Conservation (phyloP, 495 filamentous ascomycete species). For the Parmelia sp. region DNA sequence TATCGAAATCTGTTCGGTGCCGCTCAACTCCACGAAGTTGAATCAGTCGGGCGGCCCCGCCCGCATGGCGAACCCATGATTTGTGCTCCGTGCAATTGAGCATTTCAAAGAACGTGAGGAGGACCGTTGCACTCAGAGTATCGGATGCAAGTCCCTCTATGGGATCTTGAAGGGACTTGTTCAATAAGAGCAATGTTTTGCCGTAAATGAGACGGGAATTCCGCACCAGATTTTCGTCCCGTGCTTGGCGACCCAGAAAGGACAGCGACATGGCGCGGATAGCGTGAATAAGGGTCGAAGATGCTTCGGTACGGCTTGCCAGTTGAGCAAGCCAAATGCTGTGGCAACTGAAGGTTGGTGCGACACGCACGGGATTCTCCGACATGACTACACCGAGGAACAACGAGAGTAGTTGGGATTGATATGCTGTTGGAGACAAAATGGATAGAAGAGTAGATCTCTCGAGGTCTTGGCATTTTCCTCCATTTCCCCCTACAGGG, state of each 20-base stretch:
- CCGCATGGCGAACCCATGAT: slow-evolving; percentile 36
- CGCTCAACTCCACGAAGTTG: slow-evolving; percentile 32
- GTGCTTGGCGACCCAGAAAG: slow-evolving; percentile 11
- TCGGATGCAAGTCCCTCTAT: slow-evolving; percentile 25
- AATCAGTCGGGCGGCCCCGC: slow-evolving; percentile 35
- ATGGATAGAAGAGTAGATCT: slow-evolving; percentile 7
- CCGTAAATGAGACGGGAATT: slow-evolving; percentile 32
- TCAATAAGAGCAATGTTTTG: slow-evolving; percentile 31
- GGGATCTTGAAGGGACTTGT: slow-evolving; percentile 26
- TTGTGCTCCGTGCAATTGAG: slow-evolving; percentile 31
- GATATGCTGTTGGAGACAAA: slow-evolving; percentile 13
- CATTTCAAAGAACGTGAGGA: slow-evolving; percentile 35
- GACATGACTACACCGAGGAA: slow-evolving; percentile 11
- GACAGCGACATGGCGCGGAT: slow-evolving; percentile 14
- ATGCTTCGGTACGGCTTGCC: slow-evolving; percentile 10
- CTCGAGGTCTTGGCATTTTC: not conserved
- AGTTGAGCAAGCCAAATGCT: slow-evolving; percentile 16
- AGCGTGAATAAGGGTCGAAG: slow-evolving; percentile 8
- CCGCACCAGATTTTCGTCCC: slow-evolving; percentile 20
- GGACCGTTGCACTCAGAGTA: slow-evolving; percentile 29
- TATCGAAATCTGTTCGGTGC: slow-evolving; percentile 33
- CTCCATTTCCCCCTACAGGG: not conserved
- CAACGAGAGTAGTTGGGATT: slow-evolving; percentile 15
- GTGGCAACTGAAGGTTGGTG: slow-evolving; percentile 15
- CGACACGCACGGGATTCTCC: not conserved